Evolutionary conservation across 2,329 filamentous ascomycete species (phyloP).

Genomic region (Fusarium marasasianum): DNA sequence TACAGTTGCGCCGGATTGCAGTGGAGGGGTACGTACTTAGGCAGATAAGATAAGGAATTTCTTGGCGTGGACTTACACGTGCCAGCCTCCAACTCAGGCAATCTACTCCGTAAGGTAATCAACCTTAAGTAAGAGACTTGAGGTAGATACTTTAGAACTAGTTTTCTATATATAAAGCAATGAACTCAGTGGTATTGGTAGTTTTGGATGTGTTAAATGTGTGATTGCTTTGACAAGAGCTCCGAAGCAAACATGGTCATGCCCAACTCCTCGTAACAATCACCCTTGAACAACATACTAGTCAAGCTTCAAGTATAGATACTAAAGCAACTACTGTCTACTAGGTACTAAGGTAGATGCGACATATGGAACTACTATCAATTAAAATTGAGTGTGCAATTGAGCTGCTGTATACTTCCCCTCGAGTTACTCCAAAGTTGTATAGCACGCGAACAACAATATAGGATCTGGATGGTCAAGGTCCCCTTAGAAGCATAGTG

Average conservation of each 20-base stretch:
- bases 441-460: not conserved
- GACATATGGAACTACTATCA: not conserved
- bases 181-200: too few species aligned
- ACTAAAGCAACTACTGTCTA: not conserved
- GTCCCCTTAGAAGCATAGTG: not conserved
- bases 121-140: not conserved
- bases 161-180: not conserved
- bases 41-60: constrained; percentile 31
- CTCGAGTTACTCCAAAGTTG: not conserved
- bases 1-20: constrained; percentile 6
- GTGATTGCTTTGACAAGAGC: not conserved
- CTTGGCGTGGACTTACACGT: constrained; percentile 23
- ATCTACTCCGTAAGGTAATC: not conserved
- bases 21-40: constrained; percentile 32
- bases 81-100: not conserved
- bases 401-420: not conserved
- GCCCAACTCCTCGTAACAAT: not conserved
- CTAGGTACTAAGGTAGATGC: not conserved
- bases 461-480: not conserved
- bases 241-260: not conserved
- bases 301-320: not conserved
- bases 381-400: not conserved
- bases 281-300: not conserved
- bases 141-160: not conserved
- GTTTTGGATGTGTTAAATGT: not conserved